These are phyloP conservation scores for Salvia splendens DNA, from an alignment of 257 asterid species.

Conservation along the genomic window DNA sequence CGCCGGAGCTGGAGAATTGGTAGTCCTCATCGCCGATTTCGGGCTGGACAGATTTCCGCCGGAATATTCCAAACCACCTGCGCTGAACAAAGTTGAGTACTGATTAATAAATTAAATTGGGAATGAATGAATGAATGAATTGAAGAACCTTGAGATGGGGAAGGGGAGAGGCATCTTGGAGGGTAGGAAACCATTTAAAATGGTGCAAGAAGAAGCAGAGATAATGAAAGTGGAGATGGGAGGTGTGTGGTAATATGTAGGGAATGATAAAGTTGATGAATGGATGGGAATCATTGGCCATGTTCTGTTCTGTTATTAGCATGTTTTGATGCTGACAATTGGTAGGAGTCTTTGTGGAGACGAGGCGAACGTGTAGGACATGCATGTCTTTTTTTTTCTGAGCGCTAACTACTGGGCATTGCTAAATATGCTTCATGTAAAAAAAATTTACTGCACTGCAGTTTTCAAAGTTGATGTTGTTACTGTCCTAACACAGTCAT, in stretches of 20 bases:
- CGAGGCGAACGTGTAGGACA: constrained; percentile 14
- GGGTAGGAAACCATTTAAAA: constrained; percentile 59
- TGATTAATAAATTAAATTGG: too few relatives aligned
- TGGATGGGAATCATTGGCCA: constrained; percentile 10
- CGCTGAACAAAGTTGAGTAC: not conserved
- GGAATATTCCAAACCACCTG: constrained; percentile 78
- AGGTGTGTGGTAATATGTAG: not conserved
- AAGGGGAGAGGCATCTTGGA: constrained; percentile 56
- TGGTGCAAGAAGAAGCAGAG: not conserved
- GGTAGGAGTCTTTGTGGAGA: constrained; percentile 22
- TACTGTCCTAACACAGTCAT: too few relatives aligned
- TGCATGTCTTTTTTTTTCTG: constrained; percentile 21
- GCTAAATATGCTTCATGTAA: too few relatives aligned
- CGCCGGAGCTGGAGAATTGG: constrained; percentile 45
- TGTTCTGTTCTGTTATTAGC: constrained; percentile 2
- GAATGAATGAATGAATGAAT: too few relatives aligned
- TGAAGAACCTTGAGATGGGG: constrained; percentile 52
- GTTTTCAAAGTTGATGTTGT: too few relatives aligned
- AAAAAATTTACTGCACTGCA: too few relatives aligned
- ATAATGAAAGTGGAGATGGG: not conserved
- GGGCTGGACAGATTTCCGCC: constrained; percentile 49
- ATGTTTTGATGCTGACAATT: constrained; percentile 12
- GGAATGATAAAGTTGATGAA: not conserved
- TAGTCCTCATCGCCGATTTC: constrained; percentile 44
- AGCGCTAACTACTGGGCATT: too few relatives aligned